phyloP scores from a whole-genome alignment of 2,329 filamentous ascomycete genomes.

The Paraphoma sp. region DNA sequence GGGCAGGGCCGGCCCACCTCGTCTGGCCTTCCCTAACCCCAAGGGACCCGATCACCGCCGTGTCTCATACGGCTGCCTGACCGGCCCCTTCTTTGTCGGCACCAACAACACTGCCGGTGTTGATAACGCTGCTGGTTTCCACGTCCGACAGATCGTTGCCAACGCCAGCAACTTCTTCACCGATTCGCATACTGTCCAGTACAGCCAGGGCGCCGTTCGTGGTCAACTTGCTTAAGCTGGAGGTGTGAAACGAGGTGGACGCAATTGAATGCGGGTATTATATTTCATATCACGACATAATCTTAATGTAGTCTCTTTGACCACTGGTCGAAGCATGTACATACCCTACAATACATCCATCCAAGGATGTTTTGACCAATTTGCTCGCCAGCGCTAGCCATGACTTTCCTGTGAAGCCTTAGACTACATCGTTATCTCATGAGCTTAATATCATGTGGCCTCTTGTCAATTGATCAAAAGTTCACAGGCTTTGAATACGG shows the following conservation, averaged over 20 bases:
- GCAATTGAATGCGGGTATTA: not conserved
- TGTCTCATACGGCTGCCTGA: constrained; percentile 33
- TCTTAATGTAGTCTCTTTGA: constrained; percentile 1
- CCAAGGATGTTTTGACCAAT: no score
- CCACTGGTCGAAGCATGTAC: not conserved
- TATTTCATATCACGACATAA: no score
- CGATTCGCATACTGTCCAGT: constrained; percentile 59
- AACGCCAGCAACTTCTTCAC: constrained; percentile 61
- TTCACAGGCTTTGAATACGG: no score
- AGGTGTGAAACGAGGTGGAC: not conserved
- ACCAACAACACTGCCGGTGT: constrained; percentile 43
- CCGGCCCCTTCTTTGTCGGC: constrained; percentile 35
- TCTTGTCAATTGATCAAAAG: no score
- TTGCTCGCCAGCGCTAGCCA: no score
- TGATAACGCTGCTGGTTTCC: constrained; percentile 58
- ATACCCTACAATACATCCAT: not conserved
- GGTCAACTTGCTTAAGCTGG: constrained; percentile 50
- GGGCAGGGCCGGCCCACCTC: constrained; percentile 58
- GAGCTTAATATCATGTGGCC: no score
- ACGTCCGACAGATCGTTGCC: constrained; percentile 58
- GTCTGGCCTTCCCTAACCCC: constrained; percentile 45
- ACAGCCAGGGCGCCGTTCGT: constrained; percentile 59
- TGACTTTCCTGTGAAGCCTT: no score
- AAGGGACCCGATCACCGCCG: constrained; percentile 46
- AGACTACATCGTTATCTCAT: no score